Percentiles rank a stretch among this genome's conserved stretches.
Evolutionary conservation across 2,329 filamentous ascomycete species (phyloP).

Genomic region (Cladophialophora carrionii): DNA sequence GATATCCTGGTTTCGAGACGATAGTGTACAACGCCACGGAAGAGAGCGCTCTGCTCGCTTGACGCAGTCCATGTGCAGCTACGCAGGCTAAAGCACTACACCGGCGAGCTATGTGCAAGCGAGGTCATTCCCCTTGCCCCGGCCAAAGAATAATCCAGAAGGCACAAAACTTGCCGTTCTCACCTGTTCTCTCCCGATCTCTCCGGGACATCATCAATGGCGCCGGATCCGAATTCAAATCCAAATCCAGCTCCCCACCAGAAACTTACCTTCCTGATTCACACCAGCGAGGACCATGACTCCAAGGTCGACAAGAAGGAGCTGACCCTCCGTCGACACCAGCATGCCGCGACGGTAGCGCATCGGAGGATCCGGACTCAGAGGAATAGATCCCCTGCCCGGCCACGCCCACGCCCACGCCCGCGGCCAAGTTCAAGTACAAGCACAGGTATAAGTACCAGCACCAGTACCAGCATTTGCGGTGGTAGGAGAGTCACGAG

Average conservation of each 20-base stretch:
- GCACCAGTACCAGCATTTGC: not conserved
- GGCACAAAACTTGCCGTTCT: no score
- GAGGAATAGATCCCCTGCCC: slow-evolving; percentile 1
- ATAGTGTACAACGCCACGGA: no score
- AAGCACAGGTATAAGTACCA: not conserved
- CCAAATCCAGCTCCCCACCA: not conserved
- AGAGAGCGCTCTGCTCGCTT: no score
- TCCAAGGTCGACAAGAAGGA: slow-evolving; percentile 15
- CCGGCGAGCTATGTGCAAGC: no score
- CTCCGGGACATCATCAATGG: not conserved
- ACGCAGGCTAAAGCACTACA: no score
- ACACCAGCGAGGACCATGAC: slow-evolving; percentile 2
- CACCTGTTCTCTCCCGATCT: not conserved
- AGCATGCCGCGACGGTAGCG: slow-evolving; percentile 21
- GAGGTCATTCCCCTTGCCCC: no score
- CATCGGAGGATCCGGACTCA: slow-evolving; percentile 10
- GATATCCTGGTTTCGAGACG: no score
- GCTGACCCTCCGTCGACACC: slow-evolving; percentile 17
- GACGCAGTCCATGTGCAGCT: no score
- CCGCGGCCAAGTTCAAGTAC: not conserved
- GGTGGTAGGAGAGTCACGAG: not conserved
- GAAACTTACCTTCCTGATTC: not conserved
- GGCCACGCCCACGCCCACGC: not conserved
- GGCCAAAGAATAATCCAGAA: no score
- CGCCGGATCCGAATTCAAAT: not conserved